These are phyloP conservation scores for Ceriops tagal DNA, from an alignment of 345 rosid genomes.

Conservation along the genomic window DNA sequence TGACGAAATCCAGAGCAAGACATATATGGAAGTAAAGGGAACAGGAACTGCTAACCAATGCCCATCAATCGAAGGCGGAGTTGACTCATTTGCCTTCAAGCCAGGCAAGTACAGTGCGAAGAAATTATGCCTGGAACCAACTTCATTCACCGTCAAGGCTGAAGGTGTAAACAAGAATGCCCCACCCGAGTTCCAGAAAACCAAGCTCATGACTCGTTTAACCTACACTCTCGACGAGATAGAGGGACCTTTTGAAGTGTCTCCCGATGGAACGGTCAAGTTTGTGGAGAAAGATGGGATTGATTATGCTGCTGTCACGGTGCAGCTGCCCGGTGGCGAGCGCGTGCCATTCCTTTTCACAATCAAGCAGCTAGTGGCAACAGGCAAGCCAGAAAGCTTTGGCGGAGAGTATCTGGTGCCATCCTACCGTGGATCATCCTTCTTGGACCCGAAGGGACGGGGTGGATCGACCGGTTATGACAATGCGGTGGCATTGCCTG, in stretches of 20 bases:
- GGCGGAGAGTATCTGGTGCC: constrained; percentile 72
- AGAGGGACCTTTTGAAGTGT: constrained; percentile 90
- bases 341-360: constrained; percentile 92
- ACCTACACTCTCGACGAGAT: constrained; percentile 97
- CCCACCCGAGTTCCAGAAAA: constrained; percentile 85
- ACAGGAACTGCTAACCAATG: constrained; percentile 95
- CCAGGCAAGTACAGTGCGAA: constrained; percentile 77
- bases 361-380: constrained; percentile 69
- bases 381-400: constrained; percentile 77
- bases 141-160: constrained; percentile 96
- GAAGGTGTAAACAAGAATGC: constrained; percentile 76
- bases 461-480: constrained; percentile 91
- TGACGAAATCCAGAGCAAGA: constrained; percentile 94
- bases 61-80: constrained; percentile 78
- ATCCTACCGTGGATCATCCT: constrained; percentile 75
- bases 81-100: constrained; percentile 66
- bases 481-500: constrained; percentile 86
- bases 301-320: constrained; percentile 84
- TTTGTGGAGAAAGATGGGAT: constrained; percentile 88
- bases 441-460: constrained; percentile 93
- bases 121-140: constrained; percentile 91
- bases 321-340: constrained; percentile 83
- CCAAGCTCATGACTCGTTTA: constrained; percentile 96
- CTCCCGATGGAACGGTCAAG: constrained; percentile 51
- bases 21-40: constrained; percentile 93